Percentiles rank a stretch among this genome's conserved stretches.
These are phyloP conservation scores for Hymenoscyphus salicellus DNA, from an alignment of 2,329 filamentous ascomycete species.

Conservation along the genomic window DNA sequence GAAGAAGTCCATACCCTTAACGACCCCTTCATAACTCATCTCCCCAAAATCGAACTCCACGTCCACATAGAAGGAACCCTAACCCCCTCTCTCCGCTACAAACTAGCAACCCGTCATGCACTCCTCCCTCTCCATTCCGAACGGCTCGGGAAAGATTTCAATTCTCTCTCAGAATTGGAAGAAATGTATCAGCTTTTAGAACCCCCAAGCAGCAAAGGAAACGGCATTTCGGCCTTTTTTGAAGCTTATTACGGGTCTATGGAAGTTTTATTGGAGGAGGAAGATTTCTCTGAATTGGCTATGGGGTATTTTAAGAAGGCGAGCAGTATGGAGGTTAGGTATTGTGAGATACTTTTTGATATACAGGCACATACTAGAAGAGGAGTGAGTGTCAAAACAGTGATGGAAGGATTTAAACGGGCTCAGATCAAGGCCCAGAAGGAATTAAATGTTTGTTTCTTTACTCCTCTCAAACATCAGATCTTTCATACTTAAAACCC, in stretches of 20 bases:
- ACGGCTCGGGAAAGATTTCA: conserved; percentile 61
- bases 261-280: conserved; percentile 57
- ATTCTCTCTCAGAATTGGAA: neutral
- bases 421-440: conserved; percentile 44
- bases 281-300: conserved; percentile 67
- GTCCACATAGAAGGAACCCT: conserved; percentile 73
- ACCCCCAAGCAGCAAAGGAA: conserved; percentile 19
- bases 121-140: conserved; percentile 50
- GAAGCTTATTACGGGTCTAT: conserved; percentile 73
- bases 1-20: neutral
- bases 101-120: conserved; percentile 60
- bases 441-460: neutral
- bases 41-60: conserved; percentile 78
- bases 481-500: neutral
- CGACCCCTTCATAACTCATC: conserved; percentile 50
- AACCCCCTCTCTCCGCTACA: conserved; percentile 64
- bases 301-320: conserved; percentile 66
- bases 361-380: conserved; percentile 68
- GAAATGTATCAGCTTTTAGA: conserved; percentile 59
- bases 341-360: conserved; percentile 75
- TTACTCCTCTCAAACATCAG: neutral
- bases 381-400: conserved; percentile 57
- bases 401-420: conserved; percentile 58
- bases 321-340: conserved; percentile 58
- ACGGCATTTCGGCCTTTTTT: conserved; percentile 49